Evolutionary conservation across 305 asterid genomes (phyloP).

Genomic region (Solanum hybrid): DNA sequence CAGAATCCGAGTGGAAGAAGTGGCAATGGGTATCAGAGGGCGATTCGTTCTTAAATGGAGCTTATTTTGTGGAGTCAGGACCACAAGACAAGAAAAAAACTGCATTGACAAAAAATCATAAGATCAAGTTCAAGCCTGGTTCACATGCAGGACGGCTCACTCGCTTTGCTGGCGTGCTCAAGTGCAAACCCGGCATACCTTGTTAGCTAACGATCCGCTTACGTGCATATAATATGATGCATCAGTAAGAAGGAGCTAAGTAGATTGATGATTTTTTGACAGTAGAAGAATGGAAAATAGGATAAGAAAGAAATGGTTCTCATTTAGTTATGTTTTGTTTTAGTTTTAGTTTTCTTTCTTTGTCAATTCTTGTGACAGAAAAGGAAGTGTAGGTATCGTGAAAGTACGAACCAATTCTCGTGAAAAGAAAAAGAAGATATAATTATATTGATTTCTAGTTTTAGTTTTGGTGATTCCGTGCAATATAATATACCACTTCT

Average conservation of each 20-base stretch:
- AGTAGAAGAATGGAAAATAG: background rate
- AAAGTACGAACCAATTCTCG: background rate
- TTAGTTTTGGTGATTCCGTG: too few species aligned
- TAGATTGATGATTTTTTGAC: background rate
- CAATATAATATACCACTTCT: too few species aligned
- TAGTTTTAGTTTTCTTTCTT: background rate
- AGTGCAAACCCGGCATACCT: conserved; percentile 31
- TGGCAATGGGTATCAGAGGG: conserved; percentile 95
- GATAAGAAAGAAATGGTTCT: background rate
- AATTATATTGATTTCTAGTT: background rate
- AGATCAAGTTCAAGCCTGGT: conserved; percentile 55
- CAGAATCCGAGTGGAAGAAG: conserved; percentile 40
- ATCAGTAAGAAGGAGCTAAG: background rate
- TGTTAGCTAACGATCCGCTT: conserved; percentile 3
- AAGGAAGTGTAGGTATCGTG: background rate
- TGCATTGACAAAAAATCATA: conserved; percentile 23
- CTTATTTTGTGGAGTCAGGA: conserved; percentile 65
- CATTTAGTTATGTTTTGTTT: background rate
- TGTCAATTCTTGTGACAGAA: background rate
- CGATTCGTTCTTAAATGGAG: conserved; percentile 59
- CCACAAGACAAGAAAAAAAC: conserved; percentile 18
- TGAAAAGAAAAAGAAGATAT: background rate
- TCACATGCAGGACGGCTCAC: conserved; percentile 60
- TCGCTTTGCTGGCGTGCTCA: conserved; percentile 48
- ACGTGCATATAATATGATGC: background rate